Percentiles rank a stretch among this genome's conserved stretches.
Conservation (phyloP, 2,329 filamentous ascomycete species). For the Fusarium penzigii region DNA sequence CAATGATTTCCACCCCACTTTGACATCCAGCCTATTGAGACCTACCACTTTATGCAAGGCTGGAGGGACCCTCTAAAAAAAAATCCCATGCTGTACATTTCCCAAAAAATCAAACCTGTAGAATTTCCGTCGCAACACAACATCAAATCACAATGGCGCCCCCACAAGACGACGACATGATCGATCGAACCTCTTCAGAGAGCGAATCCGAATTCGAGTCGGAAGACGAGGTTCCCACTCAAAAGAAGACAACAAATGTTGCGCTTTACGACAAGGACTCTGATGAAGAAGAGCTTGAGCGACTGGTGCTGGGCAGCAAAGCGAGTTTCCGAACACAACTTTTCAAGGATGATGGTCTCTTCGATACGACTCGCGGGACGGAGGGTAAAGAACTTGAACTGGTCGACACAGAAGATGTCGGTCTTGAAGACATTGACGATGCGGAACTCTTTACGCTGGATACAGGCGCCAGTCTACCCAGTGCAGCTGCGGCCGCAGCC, state of each 20-base stretch:
- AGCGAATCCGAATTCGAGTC: slow-evolving; percentile 32
- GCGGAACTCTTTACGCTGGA: slow-evolving; percentile 86
- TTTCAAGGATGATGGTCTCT: slow-evolving; percentile 52
- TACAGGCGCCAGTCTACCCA: slow-evolving; percentile 50
- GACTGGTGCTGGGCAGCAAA: slow-evolving; percentile 83
- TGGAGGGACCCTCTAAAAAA: slow-evolving; percentile 35
- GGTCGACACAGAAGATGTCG: slow-evolving; percentile 45
- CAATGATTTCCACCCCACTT: slow-evolving; percentile 21
- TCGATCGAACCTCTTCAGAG: slow-evolving; percentile 32
- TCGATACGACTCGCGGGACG: slow-evolving; percentile 33
- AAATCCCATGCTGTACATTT: slow-evolving; percentile 26
- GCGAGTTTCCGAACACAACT: slow-evolving; percentile 78
- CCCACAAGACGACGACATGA: slow-evolving; percentile 31
- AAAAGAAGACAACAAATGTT: slow-evolving; percentile 32
- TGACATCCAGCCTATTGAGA: slow-evolving; percentile 15
- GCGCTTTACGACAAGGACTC: slow-evolving; percentile 67
- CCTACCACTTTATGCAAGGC: slow-evolving; percentile 28
- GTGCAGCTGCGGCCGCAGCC: slow-evolving; percentile 34
- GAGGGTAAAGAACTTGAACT: slow-evolving; percentile 37
- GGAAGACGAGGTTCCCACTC: slow-evolving; percentile 21
- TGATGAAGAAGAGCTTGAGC: slow-evolving; percentile 83
- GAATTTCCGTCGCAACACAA: slow-evolving; percentile 12
- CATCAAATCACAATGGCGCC: slow-evolving; percentile 33
- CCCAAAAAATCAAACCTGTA: slow-evolving; percentile 15
- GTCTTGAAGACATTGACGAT: slow-evolving; percentile 70